Percentiles rank a stretch among this genome's conserved stretches.
Conservation (phyloP, 129 eudicot genomes). For the sunflower (Helianthus annuus) region HanXRQr2.0-SUNRISE NC_035438.2:131304181-131304680, state of each 20-base stretch:
- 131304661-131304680: too few relatives aligned
- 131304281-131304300: constrained; percentile 59
- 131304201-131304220: constrained; percentile 57
- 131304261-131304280: constrained; percentile 70
- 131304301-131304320: constrained; percentile 37
- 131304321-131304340: constrained; percentile 57
- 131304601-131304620: constrained; percentile 70
- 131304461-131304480: constrained; percentile 51
- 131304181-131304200: constrained; percentile 90
- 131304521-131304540: constrained; percentile 47
- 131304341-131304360: constrained; percentile 48
- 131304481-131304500: constrained; percentile 72
- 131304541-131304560: constrained; percentile 62
- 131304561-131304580: constrained; percentile 61
- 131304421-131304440: constrained; percentile 69
- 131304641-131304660: too few relatives aligned
- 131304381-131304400: constrained; percentile 65
- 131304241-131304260: constrained; percentile 48
- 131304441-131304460: constrained; percentile 61
- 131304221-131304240: constrained; percentile 46
- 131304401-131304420: constrained; percentile 76
- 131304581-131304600: constrained; percentile 79
- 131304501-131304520: constrained; percentile 76
- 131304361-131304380: constrained; percentile 66
- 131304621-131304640: background rate